These are phyloP conservation scores for Phaseolus lunatus DNA, from an alignment of 306 rosid species.

Conservation along the genomic window DNA sequence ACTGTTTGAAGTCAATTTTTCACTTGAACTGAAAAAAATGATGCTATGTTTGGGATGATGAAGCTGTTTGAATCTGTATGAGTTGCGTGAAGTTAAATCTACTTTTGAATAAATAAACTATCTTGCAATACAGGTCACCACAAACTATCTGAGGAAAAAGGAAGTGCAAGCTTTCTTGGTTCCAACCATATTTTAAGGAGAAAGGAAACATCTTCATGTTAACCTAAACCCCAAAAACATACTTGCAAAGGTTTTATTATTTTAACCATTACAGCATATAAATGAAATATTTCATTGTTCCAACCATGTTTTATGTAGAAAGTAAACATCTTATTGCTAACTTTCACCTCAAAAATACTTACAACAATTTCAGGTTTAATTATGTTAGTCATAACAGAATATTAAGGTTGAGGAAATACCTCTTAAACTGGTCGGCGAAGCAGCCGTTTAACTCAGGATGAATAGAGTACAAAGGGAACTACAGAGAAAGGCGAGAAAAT, in stretches of 20 bases:
- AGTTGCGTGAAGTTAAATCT: slow-evolving; percentile 36
- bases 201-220: slow-evolving; percentile 24
- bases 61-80: slow-evolving; percentile 12
- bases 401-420: slow-evolving; percentile 51
- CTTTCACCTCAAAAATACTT: no score
- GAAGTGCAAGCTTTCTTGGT: slow-evolving; percentile 18
- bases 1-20: slow-evolving; percentile 22
- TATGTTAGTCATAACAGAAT: no score
- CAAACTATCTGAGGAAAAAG: slow-evolving; percentile 27
- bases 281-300: no score
- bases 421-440: slow-evolving; percentile 41
- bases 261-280: not conserved
- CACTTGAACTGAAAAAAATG: slow-evolving; percentile 10
- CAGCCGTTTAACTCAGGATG: slow-evolving; percentile 56
- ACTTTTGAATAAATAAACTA: slow-evolving; percentile 13
- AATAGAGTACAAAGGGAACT: slow-evolving; percentile 81
- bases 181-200: slow-evolving; percentile 39
- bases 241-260: slow-evolving; percentile 30
- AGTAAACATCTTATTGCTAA: no score
- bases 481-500: slow-evolving; percentile 45
- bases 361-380: no score
- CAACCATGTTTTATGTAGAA: no score
- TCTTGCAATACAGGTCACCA: slow-evolving; percentile 31
- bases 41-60: not conserved
- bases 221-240: slow-evolving; percentile 39